Conservation (phyloP, 495 filamentous ascomycete species). For the Chaetomium fimeti region DNA sequence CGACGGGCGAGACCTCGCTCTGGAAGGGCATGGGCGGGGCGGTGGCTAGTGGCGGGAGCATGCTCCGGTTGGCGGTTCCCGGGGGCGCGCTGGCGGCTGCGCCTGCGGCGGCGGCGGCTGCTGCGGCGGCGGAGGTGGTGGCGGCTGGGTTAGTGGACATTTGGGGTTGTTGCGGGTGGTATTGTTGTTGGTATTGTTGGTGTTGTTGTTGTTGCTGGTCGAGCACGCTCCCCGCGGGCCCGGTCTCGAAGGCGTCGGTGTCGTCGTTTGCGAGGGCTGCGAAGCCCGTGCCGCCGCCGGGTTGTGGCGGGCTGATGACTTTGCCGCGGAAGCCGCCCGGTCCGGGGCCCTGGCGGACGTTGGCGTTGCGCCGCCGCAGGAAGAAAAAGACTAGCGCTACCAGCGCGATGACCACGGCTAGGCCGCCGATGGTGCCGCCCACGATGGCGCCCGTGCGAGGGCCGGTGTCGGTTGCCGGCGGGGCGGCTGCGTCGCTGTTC, state of each 20-base stretch:
- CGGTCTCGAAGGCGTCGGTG: slow-evolving; percentile 36
- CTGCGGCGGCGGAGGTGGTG: not conserved
- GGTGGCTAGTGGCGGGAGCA: slow-evolving; percentile 16
- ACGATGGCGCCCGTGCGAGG: slow-evolving; percentile 45
- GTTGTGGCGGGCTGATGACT: slow-evolving; percentile 36
- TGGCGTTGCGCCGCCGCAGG: slow-evolving; percentile 36
- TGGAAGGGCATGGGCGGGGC: slow-evolving; percentile 26
- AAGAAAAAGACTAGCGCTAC: slow-evolving; percentile 24
- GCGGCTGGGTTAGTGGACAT: not conserved
- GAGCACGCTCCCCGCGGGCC: slow-evolving; percentile 7
- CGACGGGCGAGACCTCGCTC: slow-evolving; percentile 26
- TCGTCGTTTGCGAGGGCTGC: slow-evolving; percentile 28
- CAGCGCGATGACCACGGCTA: slow-evolving; percentile 21
- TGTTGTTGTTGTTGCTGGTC: not conserved
- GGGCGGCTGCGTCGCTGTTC: slow-evolving; percentile 14
- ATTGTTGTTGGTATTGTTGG: not conserved
- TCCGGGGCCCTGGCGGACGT: slow-evolving; percentile 38
- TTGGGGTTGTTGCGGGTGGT: not conserved
- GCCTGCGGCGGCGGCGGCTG: slow-evolving; percentile 1
- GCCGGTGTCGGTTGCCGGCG: slow-evolving; percentile 21
- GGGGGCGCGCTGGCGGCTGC: not conserved
- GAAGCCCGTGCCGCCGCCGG: slow-evolving; percentile 29
- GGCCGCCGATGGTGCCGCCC: slow-evolving; percentile 39
- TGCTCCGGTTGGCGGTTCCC: not conserved
- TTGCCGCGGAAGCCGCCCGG: slow-evolving; percentile 32